phyloP scores from a whole-genome alignment of 257 asterid species.

The Lycium ferocissimum region DNA sequence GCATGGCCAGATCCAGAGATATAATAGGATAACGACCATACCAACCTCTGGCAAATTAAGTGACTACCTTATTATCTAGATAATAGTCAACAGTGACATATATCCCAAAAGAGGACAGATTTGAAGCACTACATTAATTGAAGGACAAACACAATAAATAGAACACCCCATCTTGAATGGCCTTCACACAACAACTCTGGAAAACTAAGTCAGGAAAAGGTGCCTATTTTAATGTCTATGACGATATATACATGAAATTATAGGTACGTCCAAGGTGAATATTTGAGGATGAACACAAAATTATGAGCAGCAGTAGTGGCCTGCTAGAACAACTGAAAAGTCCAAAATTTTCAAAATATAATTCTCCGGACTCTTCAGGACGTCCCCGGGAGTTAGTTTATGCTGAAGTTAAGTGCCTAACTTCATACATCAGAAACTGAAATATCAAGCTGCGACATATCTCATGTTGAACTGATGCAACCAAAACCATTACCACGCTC shows the following conservation, averaged over 20 bases:
- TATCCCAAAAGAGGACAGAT: background rate
- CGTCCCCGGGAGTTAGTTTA: background rate
- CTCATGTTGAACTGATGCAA: background rate
- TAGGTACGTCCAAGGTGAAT: background rate
- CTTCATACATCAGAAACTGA: background rate
- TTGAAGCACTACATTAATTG: background rate
- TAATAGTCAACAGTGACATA: background rate
- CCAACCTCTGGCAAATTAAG: background rate
- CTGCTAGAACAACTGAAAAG: constrained; percentile 4
- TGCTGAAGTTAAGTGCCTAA: background rate
- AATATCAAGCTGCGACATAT: background rate
- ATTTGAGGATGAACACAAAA: background rate
- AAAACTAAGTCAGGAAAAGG: background rate
- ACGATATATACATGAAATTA: background rate
- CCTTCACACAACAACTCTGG: constrained; percentile 9
- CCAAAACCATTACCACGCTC: background rate
- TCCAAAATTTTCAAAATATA: background rate
- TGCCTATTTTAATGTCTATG: background rate
- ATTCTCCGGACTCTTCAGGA: constrained; percentile 3
- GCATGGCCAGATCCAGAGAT: constrained; percentile 10
- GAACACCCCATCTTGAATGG: background rate
- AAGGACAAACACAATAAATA: background rate
- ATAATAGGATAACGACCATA: constrained; percentile 1
- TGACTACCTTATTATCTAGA: background rate
- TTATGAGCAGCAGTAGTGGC: background rate